These are phyloP conservation scores for Mortierella sp. DNA, from an alignment of 371 early-diverging fungal genomes.

Conservation along the genomic window DNA sequence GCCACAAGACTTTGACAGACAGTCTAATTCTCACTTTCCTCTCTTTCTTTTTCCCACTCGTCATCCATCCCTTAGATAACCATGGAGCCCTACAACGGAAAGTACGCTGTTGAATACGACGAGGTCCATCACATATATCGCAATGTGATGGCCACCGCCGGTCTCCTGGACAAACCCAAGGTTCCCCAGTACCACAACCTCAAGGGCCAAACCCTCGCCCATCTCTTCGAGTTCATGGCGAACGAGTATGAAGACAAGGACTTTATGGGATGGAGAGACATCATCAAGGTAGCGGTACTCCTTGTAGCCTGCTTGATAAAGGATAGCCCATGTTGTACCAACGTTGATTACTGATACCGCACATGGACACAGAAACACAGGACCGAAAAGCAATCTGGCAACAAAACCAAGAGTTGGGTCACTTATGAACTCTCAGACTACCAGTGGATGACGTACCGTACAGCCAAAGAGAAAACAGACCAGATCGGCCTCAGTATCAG, in stretches of 20 bases:
- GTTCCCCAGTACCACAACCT: conserved; percentile 53
- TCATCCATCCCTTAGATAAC: not conserved
- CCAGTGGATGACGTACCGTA: conserved; percentile 59
- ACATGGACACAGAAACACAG: conserved; percentile 64
- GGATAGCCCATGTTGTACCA: too few relatives aligned
- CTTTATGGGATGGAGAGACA: conserved; percentile 60
- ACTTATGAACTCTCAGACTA: conserved; percentile 67
- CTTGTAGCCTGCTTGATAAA: not conserved
- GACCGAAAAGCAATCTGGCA: conserved; percentile 47
- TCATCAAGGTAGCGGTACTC: conserved; percentile 56
- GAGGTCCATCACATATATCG: conserved; percentile 62
- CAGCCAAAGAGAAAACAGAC: conserved; percentile 55
- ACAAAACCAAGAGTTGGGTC: conserved; percentile 64
- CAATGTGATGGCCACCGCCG: conserved; percentile 54
- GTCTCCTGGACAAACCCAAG: conserved; percentile 57
- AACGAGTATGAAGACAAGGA: conserved; percentile 55
- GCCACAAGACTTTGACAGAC: too few relatives aligned
- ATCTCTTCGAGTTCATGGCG: conserved; percentile 60
- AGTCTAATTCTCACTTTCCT: too few relatives aligned
- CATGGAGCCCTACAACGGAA: conserved; percentile 29
- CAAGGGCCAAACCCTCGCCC: conserved; percentile 55
- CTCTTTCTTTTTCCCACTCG: not conserved
- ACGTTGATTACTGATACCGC: too few relatives aligned
- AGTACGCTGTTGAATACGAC: conserved; percentile 57
- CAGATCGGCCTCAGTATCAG: conserved; percentile 56